Evolutionary conservation across 495 filamentous ascomycete species (phyloP).

Genomic region (Astrothelium subdiscretum): DNA sequence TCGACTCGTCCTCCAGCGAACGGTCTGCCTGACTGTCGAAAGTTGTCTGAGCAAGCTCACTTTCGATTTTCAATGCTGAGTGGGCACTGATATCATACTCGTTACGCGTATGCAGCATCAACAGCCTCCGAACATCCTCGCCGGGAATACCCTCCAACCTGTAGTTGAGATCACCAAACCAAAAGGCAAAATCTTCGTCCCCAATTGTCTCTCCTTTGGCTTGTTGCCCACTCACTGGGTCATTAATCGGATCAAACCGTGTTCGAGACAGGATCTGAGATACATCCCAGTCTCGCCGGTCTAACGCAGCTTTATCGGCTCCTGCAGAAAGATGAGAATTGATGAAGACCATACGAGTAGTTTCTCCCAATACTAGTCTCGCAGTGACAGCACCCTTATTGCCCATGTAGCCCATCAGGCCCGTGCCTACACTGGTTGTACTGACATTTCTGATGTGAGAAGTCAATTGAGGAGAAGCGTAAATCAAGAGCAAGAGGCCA

Average conservation of each 20-base stretch:
- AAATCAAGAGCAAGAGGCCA: constrained; percentile 76
- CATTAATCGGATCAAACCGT: constrained; percentile 58
- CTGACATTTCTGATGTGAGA: constrained; percentile 65
- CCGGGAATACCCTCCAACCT: constrained; percentile 78
- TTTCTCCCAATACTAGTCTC: constrained; percentile 78
- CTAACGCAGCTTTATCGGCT: constrained; percentile 59
- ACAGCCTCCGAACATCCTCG: constrained; percentile 75
- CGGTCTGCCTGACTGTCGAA: not conserved
- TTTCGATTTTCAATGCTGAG: constrained; percentile 25
- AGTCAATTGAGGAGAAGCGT: constrained; percentile 62
- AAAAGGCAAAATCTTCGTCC: constrained; percentile 85
- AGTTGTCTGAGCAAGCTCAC: constrained; percentile 19
- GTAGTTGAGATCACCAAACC: constrained; percentile 97
- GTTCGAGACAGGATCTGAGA: constrained; percentile 62
- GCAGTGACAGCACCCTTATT: constrained; percentile 88
- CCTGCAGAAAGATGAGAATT: constrained; percentile 88
- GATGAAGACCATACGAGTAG: constrained; percentile 75
- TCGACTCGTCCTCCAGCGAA: not conserved
- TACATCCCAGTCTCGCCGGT: constrained; percentile 84
- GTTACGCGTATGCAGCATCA: constrained; percentile 70
- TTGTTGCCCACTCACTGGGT: constrained; percentile 39
- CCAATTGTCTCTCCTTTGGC: constrained; percentile 58
- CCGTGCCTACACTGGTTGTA: constrained; percentile 70
- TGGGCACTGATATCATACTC: constrained; percentile 47
- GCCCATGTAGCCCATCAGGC: constrained; percentile 81